phyloP scores from a whole-genome alignment of 1,284 basidiomycete genomes.

The Apiotrichum akiyoshidainum region DNA sequence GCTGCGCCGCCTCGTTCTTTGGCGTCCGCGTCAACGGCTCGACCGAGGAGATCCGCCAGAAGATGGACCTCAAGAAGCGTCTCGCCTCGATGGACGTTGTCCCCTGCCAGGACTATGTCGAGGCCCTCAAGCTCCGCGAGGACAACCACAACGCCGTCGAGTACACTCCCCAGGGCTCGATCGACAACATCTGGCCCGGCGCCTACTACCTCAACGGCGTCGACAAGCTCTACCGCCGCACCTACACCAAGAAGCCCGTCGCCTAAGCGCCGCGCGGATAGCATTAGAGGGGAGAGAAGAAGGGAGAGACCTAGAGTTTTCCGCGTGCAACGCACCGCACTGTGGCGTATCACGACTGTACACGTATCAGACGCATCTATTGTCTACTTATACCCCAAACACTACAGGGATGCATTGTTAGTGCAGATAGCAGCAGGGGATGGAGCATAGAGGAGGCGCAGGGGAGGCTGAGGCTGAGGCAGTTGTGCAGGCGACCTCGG shows the following conservation, averaged over 20 bases:
- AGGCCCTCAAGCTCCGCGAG: conserved; percentile 78
- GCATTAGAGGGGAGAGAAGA: no score
- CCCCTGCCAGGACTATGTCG: conserved; percentile 79
- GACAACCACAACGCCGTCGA: conserved; percentile 90
- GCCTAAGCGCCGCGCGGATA: conserved; percentile 8
- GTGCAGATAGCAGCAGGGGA: no score
- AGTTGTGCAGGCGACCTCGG: no score
- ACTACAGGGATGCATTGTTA: no score
- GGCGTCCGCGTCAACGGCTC: conserved; percentile 79
- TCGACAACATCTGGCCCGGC: conserved; percentile 92
- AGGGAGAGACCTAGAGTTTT: no score
- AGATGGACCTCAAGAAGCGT: conserved; percentile 73
- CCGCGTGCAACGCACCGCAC: no score
- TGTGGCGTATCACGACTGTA: no score
- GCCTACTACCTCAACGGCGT: conserved; percentile 90
- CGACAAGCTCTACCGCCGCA: conserved; percentile 88
- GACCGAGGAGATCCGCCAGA: conserved; percentile 71
- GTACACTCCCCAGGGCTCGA: conserved; percentile 78
- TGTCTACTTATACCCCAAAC: no score
- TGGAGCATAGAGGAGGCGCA: no score
- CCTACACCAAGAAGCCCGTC: conserved; percentile 58
- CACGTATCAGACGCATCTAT: no score
- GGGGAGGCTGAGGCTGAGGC: no score
- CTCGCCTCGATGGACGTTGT: conserved; percentile 85
- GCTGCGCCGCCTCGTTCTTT: conserved; percentile 89